Percentiles rank a stretch among this genome's conserved stretches.
Conservation (phyloP, 345 rosid species). For the Punica granatum region DNA sequence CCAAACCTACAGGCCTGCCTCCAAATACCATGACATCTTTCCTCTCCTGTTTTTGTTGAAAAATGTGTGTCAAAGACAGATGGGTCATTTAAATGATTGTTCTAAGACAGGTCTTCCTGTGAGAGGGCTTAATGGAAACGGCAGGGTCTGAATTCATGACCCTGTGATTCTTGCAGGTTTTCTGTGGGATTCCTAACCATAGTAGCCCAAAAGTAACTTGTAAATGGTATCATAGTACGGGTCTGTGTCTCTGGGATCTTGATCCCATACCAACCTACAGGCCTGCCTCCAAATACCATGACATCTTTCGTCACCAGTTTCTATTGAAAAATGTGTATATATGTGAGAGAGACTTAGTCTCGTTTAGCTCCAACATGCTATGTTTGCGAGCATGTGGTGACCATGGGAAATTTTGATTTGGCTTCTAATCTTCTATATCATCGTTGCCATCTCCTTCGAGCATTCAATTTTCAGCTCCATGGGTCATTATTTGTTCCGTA, state of each 20-base stretch:
- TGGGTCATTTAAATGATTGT: too few species aligned
- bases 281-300: conserved; percentile 2
- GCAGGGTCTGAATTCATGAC: not conserved
- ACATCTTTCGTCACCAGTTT: not conserved
- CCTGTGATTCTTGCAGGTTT: conserved; percentile 3
- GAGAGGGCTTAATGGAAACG: not conserved
- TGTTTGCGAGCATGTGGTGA: too few species aligned
- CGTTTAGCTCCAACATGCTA: too few species aligned
- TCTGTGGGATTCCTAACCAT: not conserved
- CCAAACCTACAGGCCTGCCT: not conserved
- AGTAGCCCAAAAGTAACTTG: not conserved
- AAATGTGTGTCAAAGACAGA: not conserved
- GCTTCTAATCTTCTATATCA: not conserved
- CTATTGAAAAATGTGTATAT: not conserved
- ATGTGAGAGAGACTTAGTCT: not conserved
- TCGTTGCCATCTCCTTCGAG: not conserved
- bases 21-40: conserved; percentile 1
- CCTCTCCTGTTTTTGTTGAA: not conserved
- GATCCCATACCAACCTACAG: not conserved
- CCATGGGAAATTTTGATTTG: too few species aligned
- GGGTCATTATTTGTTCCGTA: not conserved
- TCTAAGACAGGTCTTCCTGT: too few species aligned
- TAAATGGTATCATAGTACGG: not conserved
- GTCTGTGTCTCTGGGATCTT: not conserved
- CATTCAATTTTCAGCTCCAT: not conserved